These are phyloP conservation scores for Saussurea involucrata DNA, from an alignment of 129 eudicot genomes.

Conservation along the genomic window DNA sequence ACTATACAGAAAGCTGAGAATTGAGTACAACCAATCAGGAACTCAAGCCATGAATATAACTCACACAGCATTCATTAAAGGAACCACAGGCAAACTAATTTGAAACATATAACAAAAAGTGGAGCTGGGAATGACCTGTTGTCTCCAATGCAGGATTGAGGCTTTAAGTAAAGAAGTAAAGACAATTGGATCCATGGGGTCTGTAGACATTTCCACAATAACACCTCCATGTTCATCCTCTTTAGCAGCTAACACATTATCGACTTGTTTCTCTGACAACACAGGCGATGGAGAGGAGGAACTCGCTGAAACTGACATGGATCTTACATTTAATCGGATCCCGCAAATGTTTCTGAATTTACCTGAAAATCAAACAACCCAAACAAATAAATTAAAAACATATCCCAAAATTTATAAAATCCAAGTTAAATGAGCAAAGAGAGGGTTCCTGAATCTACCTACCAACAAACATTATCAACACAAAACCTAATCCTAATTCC, in stretches of 20 bases:
- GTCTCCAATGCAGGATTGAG: constrained; percentile 67
- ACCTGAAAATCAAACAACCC: constrained; percentile 19
- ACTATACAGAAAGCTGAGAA: not conserved
- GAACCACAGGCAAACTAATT: not conserved
- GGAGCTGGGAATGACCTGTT: constrained; percentile 29
- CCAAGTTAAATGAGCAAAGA: not conserved
- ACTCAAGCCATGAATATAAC: not conserved
- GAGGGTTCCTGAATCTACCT: no score
- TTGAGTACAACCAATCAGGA: not conserved
- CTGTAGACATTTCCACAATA: constrained; percentile 56
- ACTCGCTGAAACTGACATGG: constrained; percentile 26
- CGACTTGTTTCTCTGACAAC: constrained; percentile 31
- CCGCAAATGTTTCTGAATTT: constrained; percentile 12
- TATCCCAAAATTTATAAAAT: not conserved
- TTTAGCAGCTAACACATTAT: constrained; percentile 25
- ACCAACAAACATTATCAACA: not conserved
- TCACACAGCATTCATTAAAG: not conserved
- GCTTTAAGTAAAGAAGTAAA: constrained; percentile 54
- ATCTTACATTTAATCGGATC: constrained; percentile 10
- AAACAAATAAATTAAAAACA: not conserved
- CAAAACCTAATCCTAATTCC: not conserved
- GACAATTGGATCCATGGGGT: constrained; percentile 43
- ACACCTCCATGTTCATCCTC: constrained; percentile 73
- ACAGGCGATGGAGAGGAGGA: constrained; percentile 13
- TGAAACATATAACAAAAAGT: not conserved